These are phyloP conservation scores for Styphnolobium japonicum DNA, from an alignment of 306 rosid species.

Conservation along the genomic window DNA sequence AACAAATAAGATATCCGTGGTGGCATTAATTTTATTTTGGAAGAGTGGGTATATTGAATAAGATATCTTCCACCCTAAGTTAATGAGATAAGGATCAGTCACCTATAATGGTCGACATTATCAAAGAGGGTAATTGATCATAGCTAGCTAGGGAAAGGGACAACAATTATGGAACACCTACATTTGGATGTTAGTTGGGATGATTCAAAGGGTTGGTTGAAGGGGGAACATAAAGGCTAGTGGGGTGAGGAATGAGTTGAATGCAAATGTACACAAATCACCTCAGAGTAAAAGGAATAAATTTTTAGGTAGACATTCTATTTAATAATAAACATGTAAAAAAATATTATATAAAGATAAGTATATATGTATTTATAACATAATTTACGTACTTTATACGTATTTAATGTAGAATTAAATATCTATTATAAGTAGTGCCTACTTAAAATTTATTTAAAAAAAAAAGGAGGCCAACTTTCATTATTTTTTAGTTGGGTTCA, in stretches of 20 bases:
- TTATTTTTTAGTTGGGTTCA: not conserved
- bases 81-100: not conserved
- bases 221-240: no score
- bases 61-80: not conserved
- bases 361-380: no score
- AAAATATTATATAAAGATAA: no score
- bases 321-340: no score
- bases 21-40: not conserved
- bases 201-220: no score
- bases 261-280: not conserved
- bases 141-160: not conserved
- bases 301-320: no score
- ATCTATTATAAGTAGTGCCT: no score
- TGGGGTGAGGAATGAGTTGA: not conserved
- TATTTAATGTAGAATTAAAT: no score
- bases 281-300: no score
- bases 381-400: no score
- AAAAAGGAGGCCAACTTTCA: not conserved
- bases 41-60: not conserved
- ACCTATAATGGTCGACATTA: not conserved
- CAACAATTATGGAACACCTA: not conserved
- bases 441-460: no score
- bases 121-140: not conserved
- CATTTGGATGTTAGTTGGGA: not conserved
- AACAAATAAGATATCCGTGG: not conserved